Evolutionary conservation across 2,329 filamentous ascomycete species (phyloP).

Genomic region (Coniochaeta sp.): DNA sequence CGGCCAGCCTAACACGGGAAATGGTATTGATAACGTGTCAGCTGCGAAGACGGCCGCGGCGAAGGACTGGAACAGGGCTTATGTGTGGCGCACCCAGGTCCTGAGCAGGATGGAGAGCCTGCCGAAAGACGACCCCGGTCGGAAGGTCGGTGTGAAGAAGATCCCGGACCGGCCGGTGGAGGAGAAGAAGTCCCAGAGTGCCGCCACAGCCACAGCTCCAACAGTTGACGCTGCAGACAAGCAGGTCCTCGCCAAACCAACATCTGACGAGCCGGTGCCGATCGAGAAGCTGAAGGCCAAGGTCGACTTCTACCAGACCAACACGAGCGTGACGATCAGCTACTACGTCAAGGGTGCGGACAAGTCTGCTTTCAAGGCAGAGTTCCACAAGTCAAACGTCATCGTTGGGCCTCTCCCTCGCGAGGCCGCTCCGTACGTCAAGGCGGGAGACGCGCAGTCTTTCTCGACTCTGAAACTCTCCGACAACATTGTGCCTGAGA

Average conservation of each 20-base stretch:
- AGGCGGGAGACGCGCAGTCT: constrained; percentile 15
- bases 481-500: constrained; percentile 15
- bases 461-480: constrained; percentile 17
- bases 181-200: constrained; percentile 7
- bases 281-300: constrained; percentile 26
- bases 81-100: constrained; percentile 39
- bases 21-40: not conserved
- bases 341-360: constrained; percentile 32
- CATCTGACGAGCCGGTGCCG: constrained; percentile 12
- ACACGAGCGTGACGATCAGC: constrained; percentile 26
- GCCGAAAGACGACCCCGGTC: constrained; percentile 33
- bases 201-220: not conserved
- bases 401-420: constrained; percentile 15
- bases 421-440: constrained; percentile 14
- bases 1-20: constrained; percentile 14
- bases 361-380: constrained; percentile 17
- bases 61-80: constrained; percentile 30
- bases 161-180: constrained; percentile 26
- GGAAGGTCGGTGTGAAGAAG: constrained; percentile 34
- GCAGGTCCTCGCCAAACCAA: not conserved
- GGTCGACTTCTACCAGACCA: constrained; percentile 33
- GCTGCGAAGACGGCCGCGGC: constrained; percentile 2
- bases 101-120: constrained; percentile 36
- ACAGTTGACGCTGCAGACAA: not conserved
- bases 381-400: constrained; percentile 15